Base-by-base conservation (phyloP, 106 monocot genomes). In the Narthecium ossifragum region DNA sequence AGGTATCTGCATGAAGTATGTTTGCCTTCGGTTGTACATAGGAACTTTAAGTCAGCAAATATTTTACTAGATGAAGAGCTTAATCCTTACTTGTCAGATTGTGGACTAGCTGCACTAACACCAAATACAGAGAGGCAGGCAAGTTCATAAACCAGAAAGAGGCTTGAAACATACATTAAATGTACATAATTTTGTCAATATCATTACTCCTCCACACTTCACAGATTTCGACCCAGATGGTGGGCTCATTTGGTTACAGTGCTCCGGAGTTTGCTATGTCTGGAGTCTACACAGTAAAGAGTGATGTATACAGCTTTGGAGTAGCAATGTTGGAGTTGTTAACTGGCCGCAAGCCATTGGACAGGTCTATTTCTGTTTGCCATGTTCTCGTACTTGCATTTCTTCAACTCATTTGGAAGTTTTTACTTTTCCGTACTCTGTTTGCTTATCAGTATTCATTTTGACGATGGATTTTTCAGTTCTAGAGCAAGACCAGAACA, bases 251-350 rank as follows among this genome's bases (percentile, higher is more conserved):
- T 64, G 93, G 93, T 60, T 94, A 94, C 39, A 89, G 82, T 70
- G 88, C 93, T 61, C 93, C 93, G 18, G 93, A 94, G 58, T 83
- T 83, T 59, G 89, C 85, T 0, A 83, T 94, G 82, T 89, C 93
- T 67, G 93, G 93, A 30, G 30, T 82, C 55, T 94, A 89, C 63
- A 94, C 93, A 2, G 60, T 83, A 46, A 94, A 85, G 55, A 94
- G 89, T 56, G 93, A 94, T 66, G 93, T 94, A 18, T 94, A 89
- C 66, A 94, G 89, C 71, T 90, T 94, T 55, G 93, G 89, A 46
- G 83, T 90, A 3, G 80, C 90, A 31, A 86, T 90, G 89, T 63
- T 90, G 67, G 94, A 94, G 63, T 69, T 90, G 29, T 62, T 94
- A 65, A 90, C 94, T 36, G 94, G 89, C 34, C 82, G 89, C 12